phyloP scores from a whole-genome alignment of 2,329 filamentous ascomycete genomes.

The Allantophomopsis lycopodina region DNA sequence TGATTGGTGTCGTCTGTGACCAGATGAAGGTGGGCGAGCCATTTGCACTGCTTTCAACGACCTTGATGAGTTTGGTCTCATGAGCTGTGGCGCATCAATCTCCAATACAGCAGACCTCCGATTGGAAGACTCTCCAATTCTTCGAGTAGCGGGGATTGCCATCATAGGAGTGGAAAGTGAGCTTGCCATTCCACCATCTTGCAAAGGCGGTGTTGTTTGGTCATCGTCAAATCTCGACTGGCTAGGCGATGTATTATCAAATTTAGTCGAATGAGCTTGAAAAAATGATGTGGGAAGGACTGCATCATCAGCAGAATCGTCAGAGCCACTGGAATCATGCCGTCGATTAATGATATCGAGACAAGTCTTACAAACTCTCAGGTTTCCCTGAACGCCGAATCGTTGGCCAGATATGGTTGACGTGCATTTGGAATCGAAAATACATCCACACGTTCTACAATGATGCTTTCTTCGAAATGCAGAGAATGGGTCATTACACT shows the following conservation, averaged over 20 bases:
- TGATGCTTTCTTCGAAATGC: slow-evolving; percentile 95
- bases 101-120: slow-evolving; percentile 82
- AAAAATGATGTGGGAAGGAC: slow-evolving; percentile 48
- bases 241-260: slow-evolving; percentile 16
- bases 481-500: slow-evolving; percentile 79
- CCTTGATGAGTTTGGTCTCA: slow-evolving; percentile 84
- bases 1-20: slow-evolving; percentile 77
- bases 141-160: slow-evolving; percentile 52
- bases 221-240: slow-evolving; percentile 12
- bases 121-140: slow-evolving; percentile 62
- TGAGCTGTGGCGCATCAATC: slow-evolving; percentile 67
- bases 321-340: slow-evolving; percentile 75
- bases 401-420: slow-evolving; percentile 75
- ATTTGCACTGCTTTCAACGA: slow-evolving; percentile 64
- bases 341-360: slow-evolving; percentile 82
- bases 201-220: slow-evolving; percentile 29
- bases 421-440: slow-evolving; percentile 95
- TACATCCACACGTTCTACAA: slow-evolving; percentile 92
- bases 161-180: slow-evolving; percentile 52
- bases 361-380: slow-evolving; percentile 88
- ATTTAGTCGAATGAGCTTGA: slow-evolving; percentile 35
- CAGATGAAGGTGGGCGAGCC: slow-evolving; percentile 60
- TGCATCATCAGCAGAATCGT: slow-evolving; percentile 72
- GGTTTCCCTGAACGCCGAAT: slow-evolving; percentile 73
- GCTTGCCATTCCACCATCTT: too few relatives aligned